Conservation (phyloP, 345 rosid species). For the Arabidopsis arenosa region DNA sequence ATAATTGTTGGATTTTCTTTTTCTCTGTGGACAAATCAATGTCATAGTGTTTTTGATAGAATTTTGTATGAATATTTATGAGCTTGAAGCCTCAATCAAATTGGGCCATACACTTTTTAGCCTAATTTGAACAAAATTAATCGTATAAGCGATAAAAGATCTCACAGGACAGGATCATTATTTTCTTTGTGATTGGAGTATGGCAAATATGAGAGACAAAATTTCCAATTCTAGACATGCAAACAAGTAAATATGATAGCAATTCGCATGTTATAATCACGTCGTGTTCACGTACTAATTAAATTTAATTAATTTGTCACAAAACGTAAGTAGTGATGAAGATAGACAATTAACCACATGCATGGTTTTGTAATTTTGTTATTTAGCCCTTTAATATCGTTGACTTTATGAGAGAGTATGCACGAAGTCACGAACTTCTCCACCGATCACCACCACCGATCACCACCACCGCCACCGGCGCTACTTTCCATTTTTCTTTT, state of each 20-base stretch:
- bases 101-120: not conserved
- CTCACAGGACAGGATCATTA: not conserved
- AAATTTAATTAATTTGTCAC: not conserved
- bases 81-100: not conserved
- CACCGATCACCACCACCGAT: slow-evolving; percentile 35
- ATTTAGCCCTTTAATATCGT: not conserved
- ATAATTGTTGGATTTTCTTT: not conserved
- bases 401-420: slow-evolving; percentile 24
- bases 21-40: no score
- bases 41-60: no score
- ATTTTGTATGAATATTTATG: not conserved
- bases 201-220: not conserved
- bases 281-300: slow-evolving; percentile 2
- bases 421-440: slow-evolving; percentile 22
- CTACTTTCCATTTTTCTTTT: slow-evolving; percentile 27
- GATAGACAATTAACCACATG: slow-evolving; percentile 15
- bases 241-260: slow-evolving; percentile 1
- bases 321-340: slow-evolving; percentile 2
- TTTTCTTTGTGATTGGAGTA: not conserved
- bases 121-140: not conserved
- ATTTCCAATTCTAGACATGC: not conserved
- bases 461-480: slow-evolving; percentile 26
- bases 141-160: not conserved
- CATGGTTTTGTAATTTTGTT: not conserved
- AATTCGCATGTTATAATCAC: not conserved